Evolutionary conservation across 352 stramenopile species (phyloP).

Genomic region (Globisporangium alternatum): DNA sequence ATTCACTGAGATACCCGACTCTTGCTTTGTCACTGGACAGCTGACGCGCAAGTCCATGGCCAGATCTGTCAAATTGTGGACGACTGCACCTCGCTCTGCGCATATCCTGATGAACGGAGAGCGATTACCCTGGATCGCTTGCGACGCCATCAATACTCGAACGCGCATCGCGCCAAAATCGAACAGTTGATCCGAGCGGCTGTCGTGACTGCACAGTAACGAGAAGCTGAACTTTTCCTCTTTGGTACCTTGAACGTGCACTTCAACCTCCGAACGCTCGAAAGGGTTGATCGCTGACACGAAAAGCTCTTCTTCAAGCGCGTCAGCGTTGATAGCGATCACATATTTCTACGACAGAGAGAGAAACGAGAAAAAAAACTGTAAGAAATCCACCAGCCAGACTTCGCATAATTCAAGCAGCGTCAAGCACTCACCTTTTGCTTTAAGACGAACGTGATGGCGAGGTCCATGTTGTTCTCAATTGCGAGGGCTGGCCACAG

Average conservation of each 20-base stretch:
- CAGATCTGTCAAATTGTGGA: constrained; percentile 17
- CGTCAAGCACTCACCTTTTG: constrained; percentile 31
- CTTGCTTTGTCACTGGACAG: constrained; percentile 8
- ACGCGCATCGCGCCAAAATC: constrained; percentile 31
- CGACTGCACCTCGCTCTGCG: constrained; percentile 18
- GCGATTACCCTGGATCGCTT: constrained; percentile 4
- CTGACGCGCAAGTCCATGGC: constrained; percentile 9
- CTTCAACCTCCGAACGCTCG: constrained; percentile 22
- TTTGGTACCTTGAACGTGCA: constrained; percentile 9
- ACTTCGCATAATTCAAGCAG: background rate
- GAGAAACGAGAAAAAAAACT: background rate
- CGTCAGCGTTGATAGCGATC: constrained; percentile 19
- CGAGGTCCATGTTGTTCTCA: constrained; percentile 35
- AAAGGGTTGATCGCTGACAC: constrained; percentile 45
- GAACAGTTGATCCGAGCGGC: constrained; percentile 29
- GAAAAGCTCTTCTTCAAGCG: constrained; percentile 18
- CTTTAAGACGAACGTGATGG: constrained; percentile 28
- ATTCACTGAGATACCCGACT: background rate
- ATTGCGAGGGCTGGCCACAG: constrained; percentile 43
- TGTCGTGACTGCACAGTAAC: constrained; percentile 11
- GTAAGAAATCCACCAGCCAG: background rate
- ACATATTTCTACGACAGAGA: background rate
- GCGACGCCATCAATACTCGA: constrained; percentile 14
- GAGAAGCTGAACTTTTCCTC: constrained; percentile 5
- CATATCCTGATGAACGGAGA: constrained; percentile 32